Conservation (phyloP, 139 green algal genomes). For the Nannochloris sp. region DNA sequence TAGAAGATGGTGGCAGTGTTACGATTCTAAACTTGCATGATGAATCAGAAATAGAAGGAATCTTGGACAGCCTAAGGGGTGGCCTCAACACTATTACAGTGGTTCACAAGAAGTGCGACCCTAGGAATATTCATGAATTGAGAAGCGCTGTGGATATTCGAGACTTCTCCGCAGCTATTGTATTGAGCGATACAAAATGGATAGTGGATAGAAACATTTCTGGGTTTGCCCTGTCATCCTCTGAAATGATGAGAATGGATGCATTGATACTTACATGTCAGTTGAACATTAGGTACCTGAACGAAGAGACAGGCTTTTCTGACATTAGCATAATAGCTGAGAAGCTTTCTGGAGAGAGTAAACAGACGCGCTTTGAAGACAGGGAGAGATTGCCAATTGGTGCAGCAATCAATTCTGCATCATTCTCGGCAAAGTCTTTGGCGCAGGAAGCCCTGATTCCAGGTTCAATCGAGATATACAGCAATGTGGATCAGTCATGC, state of each 20-base stretch:
- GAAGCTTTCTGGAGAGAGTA: constrained; percentile 5
- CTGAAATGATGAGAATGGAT: constrained; percentile 46
- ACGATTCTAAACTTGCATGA: constrained; percentile 43
- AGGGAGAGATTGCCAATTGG: constrained; percentile 43
- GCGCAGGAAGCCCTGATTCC: constrained; percentile 20
- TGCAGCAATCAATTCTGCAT: constrained; percentile 46
- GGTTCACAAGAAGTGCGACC: constrained; percentile 23
- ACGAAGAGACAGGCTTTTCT: constrained; percentile 27
- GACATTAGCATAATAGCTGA: constrained; percentile 47
- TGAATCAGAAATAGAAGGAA: background rate
- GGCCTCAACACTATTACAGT: background rate
- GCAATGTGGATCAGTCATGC: constrained; percentile 9
- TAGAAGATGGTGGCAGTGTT: constrained; percentile 38
- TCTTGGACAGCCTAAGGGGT: background rate
- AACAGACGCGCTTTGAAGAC: constrained; percentile 59
- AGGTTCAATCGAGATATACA: constrained; percentile 5
- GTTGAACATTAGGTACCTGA: constrained; percentile 45
- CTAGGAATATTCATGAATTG: constrained; percentile 14
- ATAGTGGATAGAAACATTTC: background rate
- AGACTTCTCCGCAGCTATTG: constrained; percentile 1
- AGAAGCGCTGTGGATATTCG: constrained; percentile 11
- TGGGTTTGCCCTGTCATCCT: constrained; percentile 9
- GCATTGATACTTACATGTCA: constrained; percentile 35
- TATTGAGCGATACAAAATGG: constrained; percentile 3
- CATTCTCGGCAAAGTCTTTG: constrained; percentile 39